Base-by-base conservation (phyloP, 1,139 yeast genomes). In the Debaryomyces sp. region DNA sequence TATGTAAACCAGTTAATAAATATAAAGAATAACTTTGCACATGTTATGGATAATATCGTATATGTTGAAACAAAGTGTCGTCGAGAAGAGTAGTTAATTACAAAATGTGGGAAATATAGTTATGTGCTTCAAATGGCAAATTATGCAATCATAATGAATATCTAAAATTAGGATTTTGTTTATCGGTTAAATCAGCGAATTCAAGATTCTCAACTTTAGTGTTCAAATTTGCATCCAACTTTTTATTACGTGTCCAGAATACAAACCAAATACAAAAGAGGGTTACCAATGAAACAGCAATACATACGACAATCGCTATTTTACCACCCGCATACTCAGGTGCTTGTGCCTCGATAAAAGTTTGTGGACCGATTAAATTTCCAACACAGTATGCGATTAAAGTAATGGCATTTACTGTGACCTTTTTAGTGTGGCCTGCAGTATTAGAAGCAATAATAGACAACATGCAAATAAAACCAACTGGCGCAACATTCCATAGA, bases 341-440 rank as follows among this genome's bases (percentile, higher is more conserved):
- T 1, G 82, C 81, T 56, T 83, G 81, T 6, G 55, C 54, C 0
- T 69, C 68, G 52, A 79, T 70, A 60, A 85, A 86, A 41, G 86
- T 76, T 61, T 85, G 90, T 3, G 92, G 91, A 4, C 92, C 92
- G 44, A 84, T 72, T 44, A 87, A 70, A 54, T 87, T 87, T 22
- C 94, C 90, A 24, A 80, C 78, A 56, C 88, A 82, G 59, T 82
- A 85, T 1, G 83, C 86, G 48, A 85, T 71, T 64, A 86, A 76
- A 37, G 77, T 75, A 27, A 82, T 60, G 1, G 87, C 87, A 62
- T 80, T 84, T 26, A 81, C 78, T 5, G 84, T 79, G 42, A 81
- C 67, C 61, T 85, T 82, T 64, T 86, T 86, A 15, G 90, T 84
- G 57, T 82, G 84, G 15, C 94, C 94, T 3, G 90, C 85, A 7